Evolutionary conservation across 1,284 basidiomycete genomes (phyloP).

Genomic region (Porphyrellus sp.): DNA sequence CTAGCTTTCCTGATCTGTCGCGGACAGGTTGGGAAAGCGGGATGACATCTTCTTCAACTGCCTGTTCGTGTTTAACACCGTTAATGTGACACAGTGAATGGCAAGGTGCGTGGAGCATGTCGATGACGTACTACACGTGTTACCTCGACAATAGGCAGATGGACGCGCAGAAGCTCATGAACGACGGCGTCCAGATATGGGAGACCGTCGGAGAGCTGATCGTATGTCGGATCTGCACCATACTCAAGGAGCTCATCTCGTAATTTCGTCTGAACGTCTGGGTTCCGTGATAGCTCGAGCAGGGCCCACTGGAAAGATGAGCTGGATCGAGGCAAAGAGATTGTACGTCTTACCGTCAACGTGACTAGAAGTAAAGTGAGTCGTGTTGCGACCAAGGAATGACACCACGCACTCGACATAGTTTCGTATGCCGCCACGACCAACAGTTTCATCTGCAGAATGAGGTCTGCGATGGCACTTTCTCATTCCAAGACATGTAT

Average conservation of each 20-base stretch:
- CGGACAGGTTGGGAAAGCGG: neutral
- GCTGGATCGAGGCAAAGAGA: neutral
- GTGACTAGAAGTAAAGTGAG: slow-evolving; percentile 18
- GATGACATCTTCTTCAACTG: neutral
- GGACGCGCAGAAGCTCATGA: slow-evolving; percentile 23
- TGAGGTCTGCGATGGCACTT: neutral
- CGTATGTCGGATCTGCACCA: slow-evolving; percentile 12
- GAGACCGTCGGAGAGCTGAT: slow-evolving; percentile 17
- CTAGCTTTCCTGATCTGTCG: neutral
- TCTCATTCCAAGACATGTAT: neutral
- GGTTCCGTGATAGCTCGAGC: slow-evolving; percentile 25
- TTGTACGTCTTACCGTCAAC: slow-evolving; percentile 18
- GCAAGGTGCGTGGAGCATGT: too few species aligned
- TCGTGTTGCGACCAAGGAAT: neutral
- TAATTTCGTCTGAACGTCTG: slow-evolving; percentile 7
- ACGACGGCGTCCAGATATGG: slow-evolving; percentile 24
- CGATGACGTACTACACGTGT: slow-evolving; percentile 36
- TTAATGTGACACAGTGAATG: too few species aligned
- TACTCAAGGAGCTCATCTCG: slow-evolving; percentile 9
- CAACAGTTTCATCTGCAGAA: slow-evolving; percentile 36
- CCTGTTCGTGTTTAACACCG: neutral
- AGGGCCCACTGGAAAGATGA: slow-evolving; percentile 26
- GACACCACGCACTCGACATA: slow-evolving; percentile 34
- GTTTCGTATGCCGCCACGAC: slow-evolving; percentile 43
- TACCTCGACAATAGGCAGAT: slow-evolving; percentile 31